These are phyloP conservation scores for Tubosaeta brunneosetosa DNA, from an alignment of 768 basidiomycete genomes.

Conservation along the genomic window DNA sequence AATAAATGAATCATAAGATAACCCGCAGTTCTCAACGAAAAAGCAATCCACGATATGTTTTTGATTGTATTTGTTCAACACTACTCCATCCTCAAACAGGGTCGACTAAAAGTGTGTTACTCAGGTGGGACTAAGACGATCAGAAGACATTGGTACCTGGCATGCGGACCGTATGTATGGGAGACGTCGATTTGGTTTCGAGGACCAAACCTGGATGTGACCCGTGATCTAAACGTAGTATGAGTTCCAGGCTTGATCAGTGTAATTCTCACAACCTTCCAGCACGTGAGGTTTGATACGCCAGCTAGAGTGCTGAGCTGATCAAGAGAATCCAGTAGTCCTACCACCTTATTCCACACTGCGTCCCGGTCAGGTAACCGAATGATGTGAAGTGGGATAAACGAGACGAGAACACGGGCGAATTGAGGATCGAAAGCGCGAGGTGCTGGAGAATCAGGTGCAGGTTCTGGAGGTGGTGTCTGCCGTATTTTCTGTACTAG, in stretches of 20 bases:
- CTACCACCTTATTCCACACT: constrained; percentile 49
- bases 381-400: constrained; percentile 64
- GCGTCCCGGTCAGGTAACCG: constrained; percentile 43
- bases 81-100: constrained; percentile 51
- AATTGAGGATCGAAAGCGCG: constrained; percentile 64
- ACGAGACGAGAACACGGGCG: constrained; percentile 60
- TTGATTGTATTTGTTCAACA: constrained; percentile 48
- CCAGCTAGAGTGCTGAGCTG: constrained; percentile 46
- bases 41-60: constrained; percentile 60
- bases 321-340: constrained; percentile 51
- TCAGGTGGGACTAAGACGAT: background rate
- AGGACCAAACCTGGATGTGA: constrained; percentile 45
- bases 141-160: constrained; percentile 42
- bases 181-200: constrained; percentile 35
- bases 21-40: constrained; percentile 57
- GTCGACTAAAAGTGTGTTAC: constrained; percentile 39
- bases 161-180: constrained; percentile 62
- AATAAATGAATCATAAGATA: constrained; percentile 46
- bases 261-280: constrained; percentile 48
- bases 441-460: constrained; percentile 42
- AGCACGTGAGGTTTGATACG: constrained; percentile 45
- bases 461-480: constrained; percentile 35
- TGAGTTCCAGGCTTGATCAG: background rate
- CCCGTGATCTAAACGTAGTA: constrained; percentile 41
- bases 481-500: constrained; percentile 10